Evolutionary conservation across 176 grass and related monocot genomes (phyloP).

Genomic region (Olyra latifolia): DNA sequence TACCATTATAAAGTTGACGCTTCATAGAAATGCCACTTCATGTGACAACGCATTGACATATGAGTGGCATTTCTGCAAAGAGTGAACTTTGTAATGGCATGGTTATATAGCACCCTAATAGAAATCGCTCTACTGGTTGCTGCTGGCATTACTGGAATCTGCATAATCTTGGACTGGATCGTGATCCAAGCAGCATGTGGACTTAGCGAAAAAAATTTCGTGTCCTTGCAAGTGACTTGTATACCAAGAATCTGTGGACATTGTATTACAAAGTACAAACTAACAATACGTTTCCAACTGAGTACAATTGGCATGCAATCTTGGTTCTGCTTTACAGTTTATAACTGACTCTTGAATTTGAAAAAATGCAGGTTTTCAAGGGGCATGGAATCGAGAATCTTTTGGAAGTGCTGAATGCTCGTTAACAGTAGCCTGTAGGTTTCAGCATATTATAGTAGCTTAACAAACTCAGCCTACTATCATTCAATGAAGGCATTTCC

Average conservation of each 20-base stretch:
- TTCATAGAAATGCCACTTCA: too few relatives aligned
- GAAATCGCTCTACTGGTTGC: not conserved
- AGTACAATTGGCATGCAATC: not conserved
- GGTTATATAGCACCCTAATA: not conserved
- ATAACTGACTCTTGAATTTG: slow-evolving; percentile 14
- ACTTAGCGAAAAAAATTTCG: not conserved
- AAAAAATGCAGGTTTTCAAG: slow-evolving; percentile 57
- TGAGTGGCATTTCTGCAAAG: too few relatives aligned
- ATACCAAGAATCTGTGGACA: not conserved
- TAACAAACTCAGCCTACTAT: slow-evolving; percentile 52
- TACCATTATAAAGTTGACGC: too few relatives aligned
- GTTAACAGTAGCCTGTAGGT: slow-evolving; percentile 47
- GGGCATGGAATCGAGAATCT: slow-evolving; percentile 52
- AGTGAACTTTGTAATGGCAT: too few relatives aligned
- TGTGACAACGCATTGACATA: too few relatives aligned
- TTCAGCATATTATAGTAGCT: slow-evolving; percentile 41
- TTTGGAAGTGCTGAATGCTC: slow-evolving; percentile 53
- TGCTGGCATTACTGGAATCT: not conserved
- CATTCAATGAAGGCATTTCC: slow-evolving; percentile 37
- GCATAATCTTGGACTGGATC: not conserved
- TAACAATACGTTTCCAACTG: not conserved
- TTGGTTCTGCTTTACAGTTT: slow-evolving; percentile 12
- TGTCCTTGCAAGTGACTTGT: not conserved
- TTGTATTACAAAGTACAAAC: not conserved
- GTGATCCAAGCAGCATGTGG: not conserved